Base-by-base conservation (phyloP, 164 flowering plant species). In the Macadamia tetraphylla region DNA sequence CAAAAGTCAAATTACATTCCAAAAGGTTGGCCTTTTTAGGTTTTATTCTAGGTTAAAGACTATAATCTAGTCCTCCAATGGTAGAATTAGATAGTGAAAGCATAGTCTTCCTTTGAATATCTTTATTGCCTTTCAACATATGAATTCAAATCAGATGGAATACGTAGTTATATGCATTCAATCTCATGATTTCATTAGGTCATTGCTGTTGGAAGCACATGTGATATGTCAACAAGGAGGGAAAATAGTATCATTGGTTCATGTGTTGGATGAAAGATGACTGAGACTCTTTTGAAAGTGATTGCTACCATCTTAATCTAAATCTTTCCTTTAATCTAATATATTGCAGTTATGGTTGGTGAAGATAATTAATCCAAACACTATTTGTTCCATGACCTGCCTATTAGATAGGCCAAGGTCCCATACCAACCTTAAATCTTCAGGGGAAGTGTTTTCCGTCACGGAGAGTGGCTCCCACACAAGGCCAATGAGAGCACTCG, bases 121-220 rank as follows among this genome's bases (percentile, higher is more conserved):
- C 23, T 23, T 23, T 23, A 40, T 9, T 42, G 8, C 7, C 56
- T 40, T 18, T 67, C 63, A 44, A 29, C 63, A 40, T 32, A 58
- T 46, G 42, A 44, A 58, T 43, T 58, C 40, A 14, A 15, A 60
- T 35, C n/a, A 14, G 23, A 18, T 57, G 30, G 1, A 57, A 23
- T 57, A 57, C 32, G 29, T 4, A 66, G 51, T 18, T 40, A 6
- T 1, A 23, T 42, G 58, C 14, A n/a, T 18, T 18, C 18, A 12
- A 12, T 52, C 69, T 58, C 51, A 67, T 67, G 63, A 67, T 67
- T 58, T 9, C 62, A 58, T 17, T 18, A 30, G 67, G 69, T 35
- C 69, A 66, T 43, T 6, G 62, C 51, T 57, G 63, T 67, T 67
- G 63, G 56, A 58, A 44, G 42, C 55, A 35, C 15, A 67, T 58